phyloP scores from a whole-genome alignment of 495 filamentous ascomycete genomes.

The Lasiosphaeria ovina region DNA sequence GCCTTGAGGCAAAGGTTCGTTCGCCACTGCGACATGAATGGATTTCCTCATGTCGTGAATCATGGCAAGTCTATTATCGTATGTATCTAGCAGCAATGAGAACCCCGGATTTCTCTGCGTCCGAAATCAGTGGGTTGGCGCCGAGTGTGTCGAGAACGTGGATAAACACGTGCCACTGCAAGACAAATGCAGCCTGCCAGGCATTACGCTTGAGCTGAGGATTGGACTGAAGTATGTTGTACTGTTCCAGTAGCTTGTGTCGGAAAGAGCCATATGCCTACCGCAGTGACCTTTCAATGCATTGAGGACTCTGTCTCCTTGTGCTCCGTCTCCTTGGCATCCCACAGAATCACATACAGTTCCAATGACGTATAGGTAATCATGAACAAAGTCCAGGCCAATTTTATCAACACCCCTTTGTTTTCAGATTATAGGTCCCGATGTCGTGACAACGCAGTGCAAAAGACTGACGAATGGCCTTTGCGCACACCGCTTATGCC shows the following conservation, averaged over 20 bases:
- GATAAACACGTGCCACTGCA: slow-evolving; percentile 1
- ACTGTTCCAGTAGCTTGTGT: background rate
- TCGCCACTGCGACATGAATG: background rate
- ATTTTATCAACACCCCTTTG: too few species aligned
- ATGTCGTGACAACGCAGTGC: too few species aligned
- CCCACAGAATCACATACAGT: too few species aligned
- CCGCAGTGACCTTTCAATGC: too few species aligned
- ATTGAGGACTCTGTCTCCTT: too few species aligned
- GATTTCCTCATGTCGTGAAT: background rate
- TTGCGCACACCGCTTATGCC: too few species aligned
- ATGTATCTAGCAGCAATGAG: background rate
- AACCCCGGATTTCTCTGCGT: background rate
- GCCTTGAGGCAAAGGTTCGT: background rate
- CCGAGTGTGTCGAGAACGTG: slow-evolving; percentile 1
- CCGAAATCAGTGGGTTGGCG: background rate
- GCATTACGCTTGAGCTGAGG: slow-evolving; percentile 2
- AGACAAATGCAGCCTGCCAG: slow-evolving; percentile 1
- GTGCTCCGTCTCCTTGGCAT: too few species aligned
- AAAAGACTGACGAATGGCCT: too few species aligned
- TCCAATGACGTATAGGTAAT: too few species aligned
- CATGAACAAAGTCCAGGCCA: too few species aligned
- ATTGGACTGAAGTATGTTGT: slow-evolving; percentile 6
- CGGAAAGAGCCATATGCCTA: too few species aligned
- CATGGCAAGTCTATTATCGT: background rate
- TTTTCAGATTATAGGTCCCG: too few species aligned